phyloP scores from a whole-genome alignment of 805 yeast genomes.

The Dipodascus geniculatus region DNA sequence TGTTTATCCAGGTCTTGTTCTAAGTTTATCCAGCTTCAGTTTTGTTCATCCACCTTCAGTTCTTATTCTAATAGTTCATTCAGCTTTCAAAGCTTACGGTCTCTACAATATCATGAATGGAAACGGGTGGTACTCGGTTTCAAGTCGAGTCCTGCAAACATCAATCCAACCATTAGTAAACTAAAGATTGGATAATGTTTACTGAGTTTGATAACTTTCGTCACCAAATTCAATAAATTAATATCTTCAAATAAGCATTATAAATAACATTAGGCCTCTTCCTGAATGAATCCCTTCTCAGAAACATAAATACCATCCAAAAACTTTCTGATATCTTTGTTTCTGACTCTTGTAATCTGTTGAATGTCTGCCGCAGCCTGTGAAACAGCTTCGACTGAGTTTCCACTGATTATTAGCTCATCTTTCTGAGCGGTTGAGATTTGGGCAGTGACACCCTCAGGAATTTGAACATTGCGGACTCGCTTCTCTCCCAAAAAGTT shows the following conservation, averaged over 20 bases:
- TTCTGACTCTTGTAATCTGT: constrained; percentile 93
- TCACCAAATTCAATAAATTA: background rate
- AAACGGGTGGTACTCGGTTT: background rate
- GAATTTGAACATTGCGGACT: constrained; percentile 74
- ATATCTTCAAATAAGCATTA: background rate
- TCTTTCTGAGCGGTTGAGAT: constrained; percentile 76
- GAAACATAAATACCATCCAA: constrained; percentile 98
- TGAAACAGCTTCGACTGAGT: constrained; percentile 90
- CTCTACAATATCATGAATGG: background rate
- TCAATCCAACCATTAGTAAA: background rate
- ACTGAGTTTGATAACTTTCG: background rate
- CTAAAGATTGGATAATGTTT: too few relatives aligned
- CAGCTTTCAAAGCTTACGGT: too few relatives aligned
- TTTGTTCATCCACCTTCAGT: background rate
- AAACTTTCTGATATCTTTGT: constrained; percentile 99
- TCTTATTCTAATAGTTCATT: background rate
- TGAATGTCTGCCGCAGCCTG: constrained; percentile 95
- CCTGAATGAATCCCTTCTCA: constrained; percentile 79
- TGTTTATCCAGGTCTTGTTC: background rate
- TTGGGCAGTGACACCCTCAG: constrained; percentile 77
- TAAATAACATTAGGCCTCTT: constrained; percentile 39
- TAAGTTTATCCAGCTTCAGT: background rate
- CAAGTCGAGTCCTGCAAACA: background rate
- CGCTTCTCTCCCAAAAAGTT: constrained; percentile 97
- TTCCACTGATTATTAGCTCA: constrained; percentile 82